Percentiles rank a stretch among this genome's conserved stretches.
phyloP scores from a whole-genome alignment of 495 filamentous ascomycete species.

The Talaromyces stipitatus region DNA sequence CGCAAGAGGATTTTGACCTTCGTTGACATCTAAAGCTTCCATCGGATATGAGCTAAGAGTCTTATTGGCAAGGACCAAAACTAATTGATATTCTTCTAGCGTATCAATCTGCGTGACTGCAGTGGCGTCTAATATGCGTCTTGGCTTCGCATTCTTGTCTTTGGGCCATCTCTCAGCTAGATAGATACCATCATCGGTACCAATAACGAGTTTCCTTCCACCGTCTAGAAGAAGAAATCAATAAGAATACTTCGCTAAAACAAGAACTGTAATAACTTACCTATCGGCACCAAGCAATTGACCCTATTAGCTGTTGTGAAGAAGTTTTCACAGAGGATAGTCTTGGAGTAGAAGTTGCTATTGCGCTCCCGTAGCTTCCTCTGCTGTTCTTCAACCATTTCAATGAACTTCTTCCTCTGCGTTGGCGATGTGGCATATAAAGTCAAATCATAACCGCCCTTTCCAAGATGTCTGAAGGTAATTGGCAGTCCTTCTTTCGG shows the following conservation, averaged over 20 bases:
- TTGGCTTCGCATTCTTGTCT: conserved; percentile 66
- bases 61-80: conserved; percentile 90
- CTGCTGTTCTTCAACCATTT: conserved; percentile 88
- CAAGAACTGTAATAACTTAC: conserved; percentile 36
- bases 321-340: conserved; percentile 74
- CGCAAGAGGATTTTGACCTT: conserved; percentile 58
- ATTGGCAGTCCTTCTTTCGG: conserved; percentile 82
- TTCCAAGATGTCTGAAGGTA: conserved; percentile 97
- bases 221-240: conserved; percentile 59
- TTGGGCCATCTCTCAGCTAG: conserved; percentile 85
- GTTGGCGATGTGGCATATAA: conserved; percentile 76
- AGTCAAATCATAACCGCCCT: conserved; percentile 89
- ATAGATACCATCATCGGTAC: conserved; percentile 89
- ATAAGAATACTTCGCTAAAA: not conserved
- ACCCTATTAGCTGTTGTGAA: conserved; percentile 76
- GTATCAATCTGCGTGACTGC: conserved; percentile 94
- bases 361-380: conserved; percentile 68
- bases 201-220: conserved; percentile 86
- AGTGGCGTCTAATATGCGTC: conserved; percentile 74
- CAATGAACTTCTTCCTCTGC: conserved; percentile 87
- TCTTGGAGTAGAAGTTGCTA: conserved; percentile 90
- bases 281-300: conserved; percentile 86
- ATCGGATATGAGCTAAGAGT: conserved; percentile 81
- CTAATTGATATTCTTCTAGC: conserved; percentile 84
- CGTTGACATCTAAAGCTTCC: conserved; percentile 74